Percentiles rank a stretch among this genome's conserved stretches.
Evolutionary conservation across 495 filamentous ascomycete genomes (phyloP).

Genomic region (Pseudoneurospora amorphoporcata): DNA sequence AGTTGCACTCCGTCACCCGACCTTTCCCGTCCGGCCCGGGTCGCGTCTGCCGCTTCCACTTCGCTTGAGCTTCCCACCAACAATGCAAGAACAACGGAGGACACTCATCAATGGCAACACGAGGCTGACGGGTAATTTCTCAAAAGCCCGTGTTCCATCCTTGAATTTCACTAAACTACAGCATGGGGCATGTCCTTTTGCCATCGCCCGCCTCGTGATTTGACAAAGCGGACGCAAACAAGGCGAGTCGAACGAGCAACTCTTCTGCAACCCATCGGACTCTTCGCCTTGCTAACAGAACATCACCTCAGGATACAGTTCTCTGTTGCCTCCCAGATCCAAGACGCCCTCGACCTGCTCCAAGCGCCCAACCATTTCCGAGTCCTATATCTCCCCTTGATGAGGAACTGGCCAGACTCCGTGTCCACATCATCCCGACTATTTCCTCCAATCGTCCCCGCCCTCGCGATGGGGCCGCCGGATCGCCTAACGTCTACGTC

Average conservation of each 20-base stretch:
- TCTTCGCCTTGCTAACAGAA: not conserved
- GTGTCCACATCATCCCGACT: too few relatives aligned
- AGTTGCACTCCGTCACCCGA: not conserved
- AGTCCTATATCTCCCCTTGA: not conserved
- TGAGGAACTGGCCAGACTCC: too few relatives aligned
- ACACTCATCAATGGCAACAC: not conserved
- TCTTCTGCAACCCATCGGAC: not conserved
- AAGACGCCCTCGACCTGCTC: not conserved
- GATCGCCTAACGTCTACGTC: too few relatives aligned
- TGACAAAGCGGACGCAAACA: not conserved
- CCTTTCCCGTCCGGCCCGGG: not conserved
- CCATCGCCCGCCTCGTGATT: too few relatives aligned
- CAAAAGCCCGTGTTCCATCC: too few relatives aligned
- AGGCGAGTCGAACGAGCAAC: not conserved
- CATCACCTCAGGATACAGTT: not conserved
- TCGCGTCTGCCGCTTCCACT: not conserved
- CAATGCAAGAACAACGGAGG: not conserved
- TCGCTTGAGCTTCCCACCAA: not conserved
- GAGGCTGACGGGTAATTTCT: too few relatives aligned
- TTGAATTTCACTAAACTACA: too few relatives aligned
- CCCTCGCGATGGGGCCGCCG: too few relatives aligned
- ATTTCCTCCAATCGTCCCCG: too few relatives aligned
- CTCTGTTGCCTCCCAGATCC: not conserved
- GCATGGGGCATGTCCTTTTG: too few relatives aligned
- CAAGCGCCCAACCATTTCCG: not conserved